Percentiles rank a stretch among this genome's conserved stretches.
phyloP scores from a whole-genome alignment of 2,329 filamentous ascomycete species.

The Calonectria honghensis region DNA sequence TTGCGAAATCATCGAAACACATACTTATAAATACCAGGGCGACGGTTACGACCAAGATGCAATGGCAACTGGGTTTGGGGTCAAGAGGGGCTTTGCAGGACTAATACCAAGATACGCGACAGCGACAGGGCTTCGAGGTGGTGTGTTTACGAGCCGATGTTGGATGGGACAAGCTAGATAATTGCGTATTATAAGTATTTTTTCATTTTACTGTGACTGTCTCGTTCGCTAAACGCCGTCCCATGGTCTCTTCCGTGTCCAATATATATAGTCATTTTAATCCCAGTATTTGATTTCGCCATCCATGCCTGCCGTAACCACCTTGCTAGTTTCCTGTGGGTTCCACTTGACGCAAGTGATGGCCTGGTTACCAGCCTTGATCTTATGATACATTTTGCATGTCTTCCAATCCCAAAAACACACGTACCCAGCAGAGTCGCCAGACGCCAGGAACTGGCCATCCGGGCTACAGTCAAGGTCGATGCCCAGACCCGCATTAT shows the following conservation, averaged over 20 bases:
- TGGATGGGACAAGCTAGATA: neutral
- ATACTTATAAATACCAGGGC: neutral
- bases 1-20: conserved; percentile 19
- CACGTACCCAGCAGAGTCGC: conserved; percentile 91
- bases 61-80: conserved; percentile 24
- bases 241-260: conserved; percentile 45
- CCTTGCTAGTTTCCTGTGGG: conserved; percentile 96
- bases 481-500: conserved; percentile 94
- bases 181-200: conserved; percentile 1
- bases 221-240: conserved; percentile 50
- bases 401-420: conserved; percentile 99
- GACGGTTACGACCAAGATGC: conserved; percentile 25
- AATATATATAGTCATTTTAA: conserved; percentile 64
- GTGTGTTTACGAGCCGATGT: neutral
- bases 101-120: conserved; percentile 36
- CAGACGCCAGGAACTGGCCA: conserved; percentile 91
- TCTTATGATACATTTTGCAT: conserved; percentile 98
- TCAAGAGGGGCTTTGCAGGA: conserved; percentile 42
- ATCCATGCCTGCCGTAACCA: conserved; percentile 92
- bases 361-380: conserved; percentile 87
- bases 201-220: conserved; percentile 39
- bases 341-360: conserved; percentile 96
- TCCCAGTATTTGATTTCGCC: conserved; percentile 96
- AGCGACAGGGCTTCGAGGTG: neutral
- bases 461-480: conserved; percentile 93